Evolutionary conservation across 495 filamentous ascomycete species (phyloP).

Genomic region (Endocarpon pusillum): DNA sequence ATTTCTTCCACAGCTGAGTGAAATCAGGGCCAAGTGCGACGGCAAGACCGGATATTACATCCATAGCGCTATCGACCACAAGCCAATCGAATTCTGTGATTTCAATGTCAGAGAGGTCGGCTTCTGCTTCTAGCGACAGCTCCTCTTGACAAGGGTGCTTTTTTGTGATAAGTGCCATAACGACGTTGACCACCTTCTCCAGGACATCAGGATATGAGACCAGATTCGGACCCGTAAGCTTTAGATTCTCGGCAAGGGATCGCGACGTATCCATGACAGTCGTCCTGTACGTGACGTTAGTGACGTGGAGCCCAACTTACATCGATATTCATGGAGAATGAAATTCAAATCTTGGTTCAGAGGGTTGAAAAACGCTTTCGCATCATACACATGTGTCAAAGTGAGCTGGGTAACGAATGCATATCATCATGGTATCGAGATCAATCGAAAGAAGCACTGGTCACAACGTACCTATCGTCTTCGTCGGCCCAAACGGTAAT

Average conservation of each 20-base stretch:
- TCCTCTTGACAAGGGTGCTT: conserved; percentile 87
- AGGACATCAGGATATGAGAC: conserved; percentile 39
- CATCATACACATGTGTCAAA: conserved; percentile 88
- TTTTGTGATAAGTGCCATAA: conserved; percentile 63
- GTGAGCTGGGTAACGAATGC: conserved; percentile 97
- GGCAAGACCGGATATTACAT: conserved; percentile 70
- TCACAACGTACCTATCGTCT: conserved; percentile 63
- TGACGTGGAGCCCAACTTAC: conserved; percentile 2
- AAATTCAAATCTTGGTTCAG: conserved; percentile 14
- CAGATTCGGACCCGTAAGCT: conserved; percentile 77
- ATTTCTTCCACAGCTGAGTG: conserved; percentile 76
- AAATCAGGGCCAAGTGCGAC: conserved; percentile 69
- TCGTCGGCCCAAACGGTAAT: conserved; percentile 76
- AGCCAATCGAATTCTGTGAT: conserved; percentile 96
- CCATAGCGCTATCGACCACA: conserved; percentile 81
- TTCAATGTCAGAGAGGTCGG: conserved; percentile 51
- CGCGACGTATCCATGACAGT: conserved; percentile 92
- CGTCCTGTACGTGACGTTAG: conserved; percentile 31
- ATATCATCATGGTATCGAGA: conserved; percentile 57
- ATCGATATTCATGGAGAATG: conserved; percentile 7
- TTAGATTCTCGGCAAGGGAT: conserved; percentile 82
- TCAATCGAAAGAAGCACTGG: conserved; percentile 16
- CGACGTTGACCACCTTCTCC: conserved; percentile 45
- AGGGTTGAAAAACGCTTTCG: conserved; percentile 56
- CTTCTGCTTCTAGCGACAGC: conserved; percentile 44